Base-by-base conservation (phyloP, 1,284 basidiomycete genomes). In the Marasmius tenuissimus region DNA sequence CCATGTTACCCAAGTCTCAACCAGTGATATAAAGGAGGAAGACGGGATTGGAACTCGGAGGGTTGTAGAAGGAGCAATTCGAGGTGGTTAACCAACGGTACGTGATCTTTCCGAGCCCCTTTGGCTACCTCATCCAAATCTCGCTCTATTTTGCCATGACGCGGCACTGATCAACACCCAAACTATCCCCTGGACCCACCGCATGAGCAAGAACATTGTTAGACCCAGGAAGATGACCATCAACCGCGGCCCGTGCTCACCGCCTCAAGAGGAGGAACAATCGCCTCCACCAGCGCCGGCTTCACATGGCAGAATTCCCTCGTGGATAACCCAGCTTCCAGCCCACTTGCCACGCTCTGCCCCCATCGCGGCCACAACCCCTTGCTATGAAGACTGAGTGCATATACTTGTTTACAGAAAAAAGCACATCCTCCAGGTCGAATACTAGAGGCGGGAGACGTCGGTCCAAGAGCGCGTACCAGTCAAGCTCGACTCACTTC, bases 11-110 rank as follows among this genome's bases (percentile, higher is more conserved):
- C 77, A 76, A 50, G 63, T 68, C 5, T 48, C 65, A 9, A 77
- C 74, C 42, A 42, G 57, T 8, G 68, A 72, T 49, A 64, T 69
- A 40, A 70, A 61, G 16, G 76, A 78, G 60, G 61, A 68, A 10
- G 77, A 78, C 58, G 72, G 72, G 12, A 63, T 70, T 53, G 77
- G 81, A 20, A 79, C 34, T 79, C 77, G 42, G 80, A 80, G 63
- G 79, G 80, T n/a, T 68, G 68, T 40, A 68, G 80, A 16, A 64
- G 69, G 37, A 76, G 75, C 27, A 69, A 74, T 50, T 70, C 76
- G 0, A 61, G 67, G 37, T 75, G 71, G 72, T 77, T 76, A 52
- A 59, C 57, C 4, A 72, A 68, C 39, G 68, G 76, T 77, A 47
- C 51, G 71, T 61, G 2, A n/a, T 33, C 20, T 37, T 18, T 14